A percentile compares a stretch with the other conserved stretches of the same genome.
phyloP scores from a whole-genome alignment of 2,329 filamentous ascomycete species.

The Exophiala mesophila region DNA sequence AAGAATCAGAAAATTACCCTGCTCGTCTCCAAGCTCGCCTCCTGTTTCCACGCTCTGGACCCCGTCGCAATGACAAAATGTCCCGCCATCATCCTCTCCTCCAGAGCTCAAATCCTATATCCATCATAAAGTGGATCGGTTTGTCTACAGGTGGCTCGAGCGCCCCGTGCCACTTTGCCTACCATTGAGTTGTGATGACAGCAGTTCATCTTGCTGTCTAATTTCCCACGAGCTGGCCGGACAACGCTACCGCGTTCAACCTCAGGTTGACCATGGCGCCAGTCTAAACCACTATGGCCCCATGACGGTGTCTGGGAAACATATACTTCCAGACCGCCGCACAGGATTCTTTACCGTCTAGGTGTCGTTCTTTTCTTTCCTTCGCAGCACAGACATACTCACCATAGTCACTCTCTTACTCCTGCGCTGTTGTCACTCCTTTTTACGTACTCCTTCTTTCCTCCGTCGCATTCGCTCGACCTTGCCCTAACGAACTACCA shows the following conservation, averaged over 20 bases:
- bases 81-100: too few species aligned
- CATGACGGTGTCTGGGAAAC: conserved; percentile 9
- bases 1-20: too few species aligned
- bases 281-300: conserved; percentile 2
- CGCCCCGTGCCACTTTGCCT: conserved; percentile 5
- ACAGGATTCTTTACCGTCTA: conserved; percentile 4
- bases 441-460: too few species aligned
- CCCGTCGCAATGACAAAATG: conserved; percentile 6
- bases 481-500: background rate
- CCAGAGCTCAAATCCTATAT: too few species aligned
- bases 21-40: too few species aligned
- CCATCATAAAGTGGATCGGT: background rate
- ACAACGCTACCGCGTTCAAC: conserved; percentile 6
- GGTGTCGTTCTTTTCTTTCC: conserved; percentile 12
- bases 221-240: conserved; percentile 17
- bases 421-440: conserved; percentile 7
- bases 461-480: background rate
- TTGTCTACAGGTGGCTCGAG: conserved; percentile 3
- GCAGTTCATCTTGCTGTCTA: conserved; percentile 20
- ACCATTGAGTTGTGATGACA: conserved; percentile 18
- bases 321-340: conserved; percentile 12
- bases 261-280: conserved; percentile 14
- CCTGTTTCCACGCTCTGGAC: background rate
- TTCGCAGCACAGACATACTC: conserved; percentile 13
- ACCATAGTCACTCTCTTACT: conserved; percentile 15